Percentiles rank a stretch among this genome's conserved stretches.
Evolutionary conservation across 1,139 yeast genomes (phyloP).

Genomic region (Saccharomyces uvarum): DNA sequence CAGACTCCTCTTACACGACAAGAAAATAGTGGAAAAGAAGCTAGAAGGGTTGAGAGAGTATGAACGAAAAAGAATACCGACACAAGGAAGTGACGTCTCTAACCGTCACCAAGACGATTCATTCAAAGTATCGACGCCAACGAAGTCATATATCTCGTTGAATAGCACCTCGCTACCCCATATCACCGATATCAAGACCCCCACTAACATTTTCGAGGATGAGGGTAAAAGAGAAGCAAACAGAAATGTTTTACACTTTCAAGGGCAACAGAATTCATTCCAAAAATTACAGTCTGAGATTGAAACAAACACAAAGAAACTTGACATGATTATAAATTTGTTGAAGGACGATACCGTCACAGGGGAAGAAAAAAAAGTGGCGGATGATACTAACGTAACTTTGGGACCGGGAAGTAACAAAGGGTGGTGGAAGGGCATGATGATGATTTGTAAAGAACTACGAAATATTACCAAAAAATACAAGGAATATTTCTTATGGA

Average conservation of each 20-base stretch:
- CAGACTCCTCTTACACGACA: not conserved
- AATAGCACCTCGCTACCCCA: not conserved
- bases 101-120: not conserved
- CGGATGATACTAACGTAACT: too few species aligned
- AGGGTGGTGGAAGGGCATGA: not conserved
- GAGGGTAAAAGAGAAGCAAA: not conserved
- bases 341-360: not conserved
- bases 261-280: not conserved
- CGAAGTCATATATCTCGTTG: not conserved
- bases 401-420: not conserved
- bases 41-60: not conserved
- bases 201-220: not conserved
- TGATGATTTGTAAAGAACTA: not conserved
- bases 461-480: not conserved
- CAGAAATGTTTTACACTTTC: not conserved
- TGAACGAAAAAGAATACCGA: not conserved
- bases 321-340: not conserved
- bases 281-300: not conserved
- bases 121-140: not conserved
- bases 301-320: not conserved
- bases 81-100: not conserved
- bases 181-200: not conserved
- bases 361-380: not conserved
- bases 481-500: constrained; percentile 20
- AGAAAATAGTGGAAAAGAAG: not conserved